phyloP scores from a whole-genome alignment of 148 eudicot genomes.

The Gaultheria prostrata region DNA sequence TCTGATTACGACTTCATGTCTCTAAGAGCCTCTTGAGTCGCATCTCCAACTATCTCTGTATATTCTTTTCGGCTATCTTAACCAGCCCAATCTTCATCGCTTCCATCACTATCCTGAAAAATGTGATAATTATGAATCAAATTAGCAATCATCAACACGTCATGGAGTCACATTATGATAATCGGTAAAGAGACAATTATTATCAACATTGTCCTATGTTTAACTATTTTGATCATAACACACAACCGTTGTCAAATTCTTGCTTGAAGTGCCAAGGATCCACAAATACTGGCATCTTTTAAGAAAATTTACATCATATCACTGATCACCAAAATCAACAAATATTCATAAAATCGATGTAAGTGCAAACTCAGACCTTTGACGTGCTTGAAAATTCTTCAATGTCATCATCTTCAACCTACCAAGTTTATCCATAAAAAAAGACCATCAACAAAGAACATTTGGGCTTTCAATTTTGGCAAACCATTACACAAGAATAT shows the following conservation, averaged over 20 bases:
- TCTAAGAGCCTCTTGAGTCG: not conserved
- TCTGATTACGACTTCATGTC: not conserved
- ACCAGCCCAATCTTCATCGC: constrained; percentile 54
- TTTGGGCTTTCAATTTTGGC: not conserved
- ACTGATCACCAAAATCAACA: not conserved
- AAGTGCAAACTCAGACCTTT: constrained; percentile 34
- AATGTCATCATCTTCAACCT: constrained; percentile 67
- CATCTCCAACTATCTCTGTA: not conserved
- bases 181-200: not conserved
- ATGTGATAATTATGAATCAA: not conserved
- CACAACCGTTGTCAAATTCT: not conserved
- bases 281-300: not conserved
- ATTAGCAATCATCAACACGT: not conserved
- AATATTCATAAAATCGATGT: not conserved
- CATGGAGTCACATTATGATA: not conserved
- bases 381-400: constrained; percentile 64
- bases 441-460: not conserved
- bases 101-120: constrained; percentile 30
- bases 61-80: constrained; percentile 18
- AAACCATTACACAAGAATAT: constrained; percentile 8
- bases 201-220: not conserved
- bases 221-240: not conserved
- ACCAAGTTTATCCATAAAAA: constrained; percentile 3
- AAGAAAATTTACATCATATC: not conserved
- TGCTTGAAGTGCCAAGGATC: not conserved